Base-by-base conservation (phyloP, 2,329 filamentous ascomycete species). In the Alternaria triticimaculans region DNA sequence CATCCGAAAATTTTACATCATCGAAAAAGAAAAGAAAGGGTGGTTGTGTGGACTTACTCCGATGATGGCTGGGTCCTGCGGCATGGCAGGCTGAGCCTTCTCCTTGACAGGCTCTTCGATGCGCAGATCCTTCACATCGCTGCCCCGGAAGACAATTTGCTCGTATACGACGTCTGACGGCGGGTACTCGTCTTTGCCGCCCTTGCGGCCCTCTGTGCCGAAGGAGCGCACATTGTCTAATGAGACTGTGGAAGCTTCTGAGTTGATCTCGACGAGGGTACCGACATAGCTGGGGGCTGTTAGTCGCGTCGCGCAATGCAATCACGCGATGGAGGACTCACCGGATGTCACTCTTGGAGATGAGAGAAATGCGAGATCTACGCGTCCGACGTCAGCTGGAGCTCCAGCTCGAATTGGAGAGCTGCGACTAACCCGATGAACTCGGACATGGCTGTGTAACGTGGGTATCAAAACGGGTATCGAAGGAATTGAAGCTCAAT, bases 1-100 rank as follows among this genome's bases (percentile, higher is more conserved):
- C 93, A 97, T 97, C 94, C 94, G 94, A 87, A 78, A 91, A 92
- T 97, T 84, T 84, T 96, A 96, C 92, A 93, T 97, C 94, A 97
- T 89, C 75, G 81, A 83, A 84, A 71, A 65, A 65, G 60, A 65
- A 57, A 21, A 60, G 55, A 25, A 37, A 59, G 44, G 68, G 49
- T 56, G 51, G 61, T 60, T 62, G 33, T 48, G 44, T 58, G 28
- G 68, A 94, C 96, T 93, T 91, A 99, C 96, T 80, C 93, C 93
- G 70, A 99, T 88, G 76, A 99, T 98, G 58, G 96, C 96, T 77
- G 96, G 96, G 82, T 99, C 96, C 83, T 97, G 92, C 8, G 94
- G 94, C 75, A 97, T 89, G 69, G 90, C 88, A 56, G 90, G 90
- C 68, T 90, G 90, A 78, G 94, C 89, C 74, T 89, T 88, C 67